phyloP scores from a whole-genome alignment of 1,284 basidiomycete genomes.

The Apiotrichum siamense region DNA sequence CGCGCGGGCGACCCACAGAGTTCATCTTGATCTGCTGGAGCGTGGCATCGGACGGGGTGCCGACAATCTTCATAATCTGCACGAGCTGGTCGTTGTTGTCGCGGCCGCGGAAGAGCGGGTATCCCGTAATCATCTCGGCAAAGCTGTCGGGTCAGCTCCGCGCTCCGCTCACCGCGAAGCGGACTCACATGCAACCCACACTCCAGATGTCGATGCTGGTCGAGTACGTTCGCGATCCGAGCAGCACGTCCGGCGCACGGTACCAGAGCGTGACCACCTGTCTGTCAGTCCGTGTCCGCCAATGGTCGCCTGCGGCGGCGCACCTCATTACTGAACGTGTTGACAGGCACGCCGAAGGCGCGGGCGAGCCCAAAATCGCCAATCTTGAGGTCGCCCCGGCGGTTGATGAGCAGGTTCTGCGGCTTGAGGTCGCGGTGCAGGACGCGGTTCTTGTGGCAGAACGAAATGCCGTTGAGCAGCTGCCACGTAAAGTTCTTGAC shows the following conservation, averaged over 20 bases:
- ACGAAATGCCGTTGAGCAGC: conserved; percentile 64
- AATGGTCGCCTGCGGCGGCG: conserved; percentile 27
- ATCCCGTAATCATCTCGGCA: conserved; percentile 74
- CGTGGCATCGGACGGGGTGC: conserved; percentile 86
- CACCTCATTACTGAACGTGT: conserved; percentile 97
- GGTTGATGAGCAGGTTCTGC: conserved; percentile 93
- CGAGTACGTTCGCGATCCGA: conserved; percentile 91
- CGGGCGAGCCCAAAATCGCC: conserved; percentile 93
- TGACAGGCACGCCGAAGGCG: conserved; percentile 94
- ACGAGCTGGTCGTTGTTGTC: conserved; percentile 97
- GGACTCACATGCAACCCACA: conserved; percentile 61
- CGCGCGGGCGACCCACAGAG: conserved; percentile 74
- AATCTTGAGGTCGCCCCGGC: conserved; percentile 81
- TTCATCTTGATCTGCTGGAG: conserved; percentile 86
- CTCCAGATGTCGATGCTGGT: conserved; percentile 99
- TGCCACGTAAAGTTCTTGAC: conserved; percentile 59
- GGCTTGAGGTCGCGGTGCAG: conserved; percentile 96
- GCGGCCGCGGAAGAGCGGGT: conserved; percentile 91
- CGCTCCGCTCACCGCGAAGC: too few relatives aligned
- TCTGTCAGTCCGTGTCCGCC: not conserved
- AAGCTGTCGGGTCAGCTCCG: conserved; percentile 25
- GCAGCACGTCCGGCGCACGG: conserved; percentile 90
- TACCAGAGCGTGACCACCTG: conserved; percentile 99
- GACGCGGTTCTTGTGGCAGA: conserved; percentile 94
- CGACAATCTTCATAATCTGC: conserved; percentile 95